Evolutionary conservation across 305 asterid genomes (phyloP).

Genomic region (Caryopteris hybrid): DNA sequence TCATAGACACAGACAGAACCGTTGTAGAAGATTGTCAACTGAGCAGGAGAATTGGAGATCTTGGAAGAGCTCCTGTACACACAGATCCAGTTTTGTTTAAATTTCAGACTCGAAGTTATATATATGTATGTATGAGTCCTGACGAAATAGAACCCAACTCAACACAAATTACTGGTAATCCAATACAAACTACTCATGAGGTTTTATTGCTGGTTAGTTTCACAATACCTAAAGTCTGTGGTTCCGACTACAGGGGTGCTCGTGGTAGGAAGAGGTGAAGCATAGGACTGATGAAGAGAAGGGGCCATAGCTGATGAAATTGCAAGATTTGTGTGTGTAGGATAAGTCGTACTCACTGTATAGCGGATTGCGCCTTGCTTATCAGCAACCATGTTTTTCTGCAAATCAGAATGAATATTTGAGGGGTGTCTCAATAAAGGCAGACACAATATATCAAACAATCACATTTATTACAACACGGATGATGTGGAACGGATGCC

Average conservation of each 20-base stretch:
- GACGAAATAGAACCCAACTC: no score
- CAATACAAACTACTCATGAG: no score
- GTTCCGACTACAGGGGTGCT: slow-evolving; percentile 52
- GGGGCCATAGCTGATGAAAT: slow-evolving; percentile 33
- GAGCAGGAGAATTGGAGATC: slow-evolving; percentile 49
- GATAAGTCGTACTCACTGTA: slow-evolving; percentile 27
- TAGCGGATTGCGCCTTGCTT: slow-evolving; percentile 51
- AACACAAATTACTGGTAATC: no score
- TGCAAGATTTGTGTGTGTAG: slow-evolving; percentile 28
- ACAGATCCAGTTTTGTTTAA: neutral
- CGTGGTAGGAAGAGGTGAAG: slow-evolving; percentile 15
- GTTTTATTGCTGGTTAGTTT: no score
- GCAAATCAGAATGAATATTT: slow-evolving; percentile 19
- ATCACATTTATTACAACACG: neutral
- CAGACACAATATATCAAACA: neutral
- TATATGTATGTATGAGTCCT: no score
- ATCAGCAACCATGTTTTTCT: slow-evolving; percentile 49
- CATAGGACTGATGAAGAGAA: slow-evolving; percentile 16
- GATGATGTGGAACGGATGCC: no score
- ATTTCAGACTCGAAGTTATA: neutral
- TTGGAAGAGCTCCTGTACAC: slow-evolving; percentile 41
- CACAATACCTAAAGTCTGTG: slow-evolving; percentile 53
- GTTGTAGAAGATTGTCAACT: slow-evolving; percentile 75
- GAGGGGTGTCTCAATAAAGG: neutral
- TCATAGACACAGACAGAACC: slow-evolving; percentile 81